Base-by-base conservation (phyloP, 257 asterid species). In the Forsythia viridissima region DNA sequence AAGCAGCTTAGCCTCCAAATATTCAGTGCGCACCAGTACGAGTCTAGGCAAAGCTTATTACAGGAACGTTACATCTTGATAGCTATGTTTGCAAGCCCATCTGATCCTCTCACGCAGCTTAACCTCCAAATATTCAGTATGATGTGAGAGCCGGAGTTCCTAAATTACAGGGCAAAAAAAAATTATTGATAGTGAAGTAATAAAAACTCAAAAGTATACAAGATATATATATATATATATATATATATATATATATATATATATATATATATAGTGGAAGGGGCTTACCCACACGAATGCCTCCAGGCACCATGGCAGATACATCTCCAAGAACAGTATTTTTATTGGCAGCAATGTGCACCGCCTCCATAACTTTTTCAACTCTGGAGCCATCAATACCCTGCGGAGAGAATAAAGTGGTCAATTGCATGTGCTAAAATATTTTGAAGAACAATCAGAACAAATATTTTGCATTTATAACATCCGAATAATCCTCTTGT, bases 221-320 rank as follows among this genome's bases (percentile, higher is more conserved):
- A 44, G 15, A 72, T 21, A 41, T 73, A 20, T n/a, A n/a, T n/a
- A n/a, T n/a, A n/a, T n/a, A n/a, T n/a, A n/a, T n/a, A n/a, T n/a
- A n/a, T n/a, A n/a, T n/a, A n/a, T n/a, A n/a, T n/a, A n/a, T n/a
- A n/a, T n/a, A n/a, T n/a, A n/a, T n/a, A n/a, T n/a, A n/a, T n/a
- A n/a, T n/a, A n/a, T n/a, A n/a, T n/a, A n/a, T n/a, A n/a, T 15
- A 44, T 41, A 57, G 40, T 61, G 77, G 68, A 69, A n/a, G 34
- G 59, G 48, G 79, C 82, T 61, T 90, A 94, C 98, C 98, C 99
- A 94, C 93, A 30, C 99, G 95, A 78, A 94, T 91, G 85, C 99
- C 98, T 77, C 99, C 97, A 79, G 99, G 98, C 8, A 94, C 99
- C 98, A 94, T 93, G 82, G 98, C 98, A n/a, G n/a, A n/a, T n/a